A percentile compares a stretch with the other conserved stretches of the same genome.
Evolutionary conservation across 208 protist genomes (phyloP).

Genomic region (Tritrichomonas musculus): DNA sequence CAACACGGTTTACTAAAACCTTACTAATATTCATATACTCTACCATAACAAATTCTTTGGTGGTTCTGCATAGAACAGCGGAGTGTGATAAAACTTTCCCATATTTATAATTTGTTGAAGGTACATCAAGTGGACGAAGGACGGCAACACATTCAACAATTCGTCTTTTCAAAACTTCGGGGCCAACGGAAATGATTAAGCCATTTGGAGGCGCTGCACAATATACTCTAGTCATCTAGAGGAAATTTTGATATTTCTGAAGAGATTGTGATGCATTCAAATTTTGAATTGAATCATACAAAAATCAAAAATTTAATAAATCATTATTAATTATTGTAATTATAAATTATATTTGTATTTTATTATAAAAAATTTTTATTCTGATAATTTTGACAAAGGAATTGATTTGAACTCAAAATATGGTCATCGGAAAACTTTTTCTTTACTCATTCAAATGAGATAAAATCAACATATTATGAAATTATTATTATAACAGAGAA

Average conservation of each 20-base stretch:
- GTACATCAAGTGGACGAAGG: background rate
- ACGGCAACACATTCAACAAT: background rate
- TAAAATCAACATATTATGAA: background rate
- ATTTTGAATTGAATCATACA: background rate
- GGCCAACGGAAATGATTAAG: background rate
- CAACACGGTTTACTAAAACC: background rate
- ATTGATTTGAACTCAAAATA: background rate
- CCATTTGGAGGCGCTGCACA: background rate
- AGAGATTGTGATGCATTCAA: background rate
- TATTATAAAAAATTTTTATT: background rate
- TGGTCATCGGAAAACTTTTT: background rate
- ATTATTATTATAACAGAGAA: background rate
- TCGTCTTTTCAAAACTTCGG: background rate
- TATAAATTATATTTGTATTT: background rate
- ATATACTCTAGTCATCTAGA: background rate
- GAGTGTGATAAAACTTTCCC: conserved; percentile 25
- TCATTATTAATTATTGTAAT: background rate
- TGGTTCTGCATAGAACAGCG: background rate
- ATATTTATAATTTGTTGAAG: background rate
- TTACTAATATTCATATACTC: background rate
- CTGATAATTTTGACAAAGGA: background rate
- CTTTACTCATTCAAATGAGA: background rate
- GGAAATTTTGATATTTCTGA: background rate
- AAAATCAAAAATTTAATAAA: background rate
- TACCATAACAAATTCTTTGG: background rate